Evolutionary conservation across 75 land plant genomes (phyloP), one percentile per base, ranked within the genome.

Genomic region (Pinus taeda): DNA sequence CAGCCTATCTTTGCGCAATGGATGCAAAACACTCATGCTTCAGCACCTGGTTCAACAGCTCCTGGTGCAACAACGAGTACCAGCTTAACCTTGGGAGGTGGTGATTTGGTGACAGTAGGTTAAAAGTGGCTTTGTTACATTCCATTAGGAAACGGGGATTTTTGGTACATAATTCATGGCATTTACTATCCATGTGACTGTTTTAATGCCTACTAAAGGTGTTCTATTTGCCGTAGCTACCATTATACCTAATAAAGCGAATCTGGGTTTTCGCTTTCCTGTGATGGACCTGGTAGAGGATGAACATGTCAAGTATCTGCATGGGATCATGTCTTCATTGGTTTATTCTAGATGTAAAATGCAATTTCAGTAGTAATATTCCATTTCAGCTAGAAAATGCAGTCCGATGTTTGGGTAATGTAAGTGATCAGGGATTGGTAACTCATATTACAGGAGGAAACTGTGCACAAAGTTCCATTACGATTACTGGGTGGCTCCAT

Each of bases 21-120:
- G 73, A 71, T 71, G 57, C 73, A 57, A 71, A 71, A 39, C 37
- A 71, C 73, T 71, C 37, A 71, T 39, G 21, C 3, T 71, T 33
- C 26, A 15, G 1, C 1, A 39, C 37, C 73, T 71, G 18, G 53
- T 42, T 42, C n/a, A 71, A 71, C 2, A 20, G 45, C 33, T 42
- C 74, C 55, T 71, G 37, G 14, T 71, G 74, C 74, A 17, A 71
- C 56, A 42, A 53, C 15, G 3, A 53, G 74, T 36, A 71, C 11
- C 2, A 45, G 0, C 29, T 53, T 71, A 71, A 71, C 74, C 22
- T 71, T 2, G 74, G 49, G 74, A 7, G 74, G 42, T 71, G 74
- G 39, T 53, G 74, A 71, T 17, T 21, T 71, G 39, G 74, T 71
- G 1, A 21, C 0, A 36, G 4, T 71, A 53, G 53, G 74, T 71